Evolutionary conservation across 768 basidiomycete species (phyloP).

Genomic region (Mycena crocata): DNA sequence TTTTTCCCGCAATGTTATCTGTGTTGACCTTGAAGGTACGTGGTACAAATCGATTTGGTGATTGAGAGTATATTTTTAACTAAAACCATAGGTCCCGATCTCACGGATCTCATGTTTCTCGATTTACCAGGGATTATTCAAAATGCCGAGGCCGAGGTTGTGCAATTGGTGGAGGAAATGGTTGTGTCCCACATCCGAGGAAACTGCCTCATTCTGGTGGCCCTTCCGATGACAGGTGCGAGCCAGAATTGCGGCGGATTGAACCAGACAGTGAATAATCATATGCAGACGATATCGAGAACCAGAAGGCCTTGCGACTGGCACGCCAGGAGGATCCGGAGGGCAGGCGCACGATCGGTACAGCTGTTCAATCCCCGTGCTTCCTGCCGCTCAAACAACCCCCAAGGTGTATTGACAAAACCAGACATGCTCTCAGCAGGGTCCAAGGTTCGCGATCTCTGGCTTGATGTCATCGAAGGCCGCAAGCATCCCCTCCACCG

Average conservation of each 20-base stretch:
- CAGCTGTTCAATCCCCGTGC: neutral
- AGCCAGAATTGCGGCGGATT: slow-evolving; percentile 12
- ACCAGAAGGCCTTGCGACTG: slow-evolving; percentile 64
- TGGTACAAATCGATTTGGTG: neutral
- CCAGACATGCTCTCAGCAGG: slow-evolving; percentile 59
- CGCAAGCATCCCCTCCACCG: slow-evolving; percentile 50
- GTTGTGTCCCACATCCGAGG: slow-evolving; percentile 62
- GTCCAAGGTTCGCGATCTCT: slow-evolving; percentile 48
- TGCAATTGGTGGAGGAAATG: slow-evolving; percentile 60
- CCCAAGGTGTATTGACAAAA: slow-evolving; percentile 66
- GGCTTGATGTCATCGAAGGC: slow-evolving; percentile 58
- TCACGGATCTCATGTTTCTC: slow-evolving; percentile 53
- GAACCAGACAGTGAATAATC: neutral
- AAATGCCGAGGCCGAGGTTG: slow-evolving; percentile 56
- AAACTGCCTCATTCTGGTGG: slow-evolving; percentile 65
- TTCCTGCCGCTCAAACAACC: neutral
- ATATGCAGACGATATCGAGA: slow-evolving; percentile 65
- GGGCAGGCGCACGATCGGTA: slow-evolving; percentile 66
- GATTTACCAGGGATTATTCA: slow-evolving; percentile 63
- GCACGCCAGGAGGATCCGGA: slow-evolving; percentile 58
- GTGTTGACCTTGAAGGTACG: slow-evolving; percentile 50
- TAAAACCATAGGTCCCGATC: slow-evolving; percentile 36
- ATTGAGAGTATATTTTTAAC: neutral
- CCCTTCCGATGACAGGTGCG: slow-evolving; percentile 67
- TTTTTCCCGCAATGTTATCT: slow-evolving; percentile 57